Evolutionary conservation across 208 protist genomes (phyloP).

Genomic region (Wallacemonas rigidus): DNA sequence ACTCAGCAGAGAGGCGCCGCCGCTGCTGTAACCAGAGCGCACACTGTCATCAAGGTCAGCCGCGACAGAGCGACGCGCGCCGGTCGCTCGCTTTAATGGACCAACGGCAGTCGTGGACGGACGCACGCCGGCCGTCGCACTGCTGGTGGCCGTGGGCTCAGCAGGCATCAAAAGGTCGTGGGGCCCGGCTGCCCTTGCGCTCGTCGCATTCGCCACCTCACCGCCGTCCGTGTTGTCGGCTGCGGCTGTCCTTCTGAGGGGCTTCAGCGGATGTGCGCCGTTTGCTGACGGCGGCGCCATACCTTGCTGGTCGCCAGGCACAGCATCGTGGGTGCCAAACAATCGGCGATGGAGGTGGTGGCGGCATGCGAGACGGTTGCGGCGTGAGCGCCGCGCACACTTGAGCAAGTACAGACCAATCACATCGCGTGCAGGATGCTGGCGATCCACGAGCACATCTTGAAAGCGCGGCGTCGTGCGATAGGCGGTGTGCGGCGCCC

Average conservation of each 20-base stretch:
- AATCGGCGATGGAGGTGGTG: not conserved
- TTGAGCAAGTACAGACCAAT: conserved; percentile 20
- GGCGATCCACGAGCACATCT: conserved; percentile 33
- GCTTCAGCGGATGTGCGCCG: too few species aligned
- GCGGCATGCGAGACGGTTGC: not conserved
- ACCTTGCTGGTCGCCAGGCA: too few species aligned
- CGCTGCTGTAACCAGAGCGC: conserved; percentile 13
- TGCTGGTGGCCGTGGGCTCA: too few species aligned
- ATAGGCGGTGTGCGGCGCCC: conserved; percentile 47
- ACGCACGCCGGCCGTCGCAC: too few species aligned
- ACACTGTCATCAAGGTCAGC: not conserved
- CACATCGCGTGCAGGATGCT: conserved; percentile 40
- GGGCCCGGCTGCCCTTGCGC: not conserved
- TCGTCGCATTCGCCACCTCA: not conserved
- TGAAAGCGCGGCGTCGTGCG: conserved; percentile 38
- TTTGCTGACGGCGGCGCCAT: too few species aligned
- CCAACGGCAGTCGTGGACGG: not conserved
- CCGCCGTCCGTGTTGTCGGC: not conserved
- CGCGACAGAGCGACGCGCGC: not conserved
- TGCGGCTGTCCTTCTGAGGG: not conserved
- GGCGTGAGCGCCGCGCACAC: not conserved
- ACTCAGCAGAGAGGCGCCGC: conserved; percentile 25
- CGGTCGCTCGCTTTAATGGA: not conserved
- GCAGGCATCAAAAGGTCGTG: not conserved
- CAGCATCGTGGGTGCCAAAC: too few species aligned